Evolutionary conservation across 108 stramenopile genomes (phyloP), one percentile per base, ranked within the genome.

Genomic region (Nitzschia sp.): DNA sequence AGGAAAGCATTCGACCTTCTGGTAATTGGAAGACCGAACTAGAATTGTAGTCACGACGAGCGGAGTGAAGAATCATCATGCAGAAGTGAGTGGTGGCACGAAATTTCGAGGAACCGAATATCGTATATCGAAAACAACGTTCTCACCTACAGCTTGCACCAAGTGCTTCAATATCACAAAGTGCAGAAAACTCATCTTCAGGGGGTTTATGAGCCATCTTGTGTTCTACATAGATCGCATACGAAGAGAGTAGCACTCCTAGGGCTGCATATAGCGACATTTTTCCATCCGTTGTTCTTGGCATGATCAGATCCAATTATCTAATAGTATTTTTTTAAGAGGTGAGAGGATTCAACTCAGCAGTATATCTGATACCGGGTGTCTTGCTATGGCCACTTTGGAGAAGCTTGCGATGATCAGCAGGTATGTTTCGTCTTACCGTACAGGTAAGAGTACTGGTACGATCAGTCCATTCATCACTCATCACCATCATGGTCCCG

Each of bases 101-200:
- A 52, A n/a, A 31, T 22, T 17, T 17, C 19, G 13, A 63, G 32
- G 26, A n/a, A n/a, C n/a, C n/a, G 3, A 26, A 65, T n/a, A 13
- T 6, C 48, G 4, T 19, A 52, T 15, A 55, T 22, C 23, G 6
- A 33, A 21, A 19, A 53, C 60, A 31, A 11, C 31, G 45, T 57
- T 74, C 55, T 66, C 53, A 92, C 87, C 91, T 89, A 61, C 92
- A 93, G n/a, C 77, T 81, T 21, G 89, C 89, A 28, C 80, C 82
- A 30, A 93, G 86, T 5, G 78, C 66, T 29, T 93, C 89, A 69
- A 93, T 93, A 48, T 93, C 92, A 72, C 92, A 93, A 0, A 93
- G 63, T 3, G 92, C 84, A 4, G 71, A 53, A 45, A 86, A 93
- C 53, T 85, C 89, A 25, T 89, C 92, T 17, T 81, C 86, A 16